A percentile compares a stretch with the other conserved stretches of the same genome.
Evolutionary conservation across 805 yeast species (phyloP).

Genomic region (Ogataea neopini): DNA sequence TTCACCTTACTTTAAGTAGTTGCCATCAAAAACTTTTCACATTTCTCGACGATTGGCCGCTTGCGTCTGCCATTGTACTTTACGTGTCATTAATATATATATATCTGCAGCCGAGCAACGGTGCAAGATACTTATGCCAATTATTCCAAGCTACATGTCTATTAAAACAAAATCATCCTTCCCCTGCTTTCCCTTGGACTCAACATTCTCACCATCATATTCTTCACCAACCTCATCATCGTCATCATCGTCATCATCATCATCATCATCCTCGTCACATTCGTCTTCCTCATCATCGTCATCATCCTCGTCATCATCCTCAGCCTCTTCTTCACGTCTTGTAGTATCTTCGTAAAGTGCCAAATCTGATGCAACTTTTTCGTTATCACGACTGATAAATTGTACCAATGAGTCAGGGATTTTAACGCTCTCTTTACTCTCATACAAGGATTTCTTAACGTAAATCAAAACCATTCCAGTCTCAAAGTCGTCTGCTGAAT

Average conservation of each 20-base stretch:
- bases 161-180: constrained; percentile 19
- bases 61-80: not conserved
- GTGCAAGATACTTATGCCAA: constrained; percentile 2
- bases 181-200: constrained; percentile 1
- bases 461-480: constrained; percentile 37
- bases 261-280: constrained; percentile 5
- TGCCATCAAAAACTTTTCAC: constrained; percentile 10
- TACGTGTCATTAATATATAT: not conserved
- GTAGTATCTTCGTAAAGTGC: constrained; percentile 9
- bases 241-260: constrained; percentile 4
- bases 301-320: constrained; percentile 9
- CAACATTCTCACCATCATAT: not conserved
- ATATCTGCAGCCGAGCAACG: not conserved
- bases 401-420: constrained; percentile 29
- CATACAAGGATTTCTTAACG: constrained; percentile 32
- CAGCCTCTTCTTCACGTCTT: constrained; percentile 14
- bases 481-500: constrained; percentile 29
- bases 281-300: constrained; percentile 6
- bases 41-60: constrained; percentile 9
- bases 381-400: constrained; percentile 37
- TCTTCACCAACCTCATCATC: constrained; percentile 6
- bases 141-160: constrained; percentile 12
- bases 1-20: too few species aligned
- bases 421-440: constrained; percentile 5
- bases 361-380: constrained; percentile 19